Percentiles rank a stretch among this genome's conserved stretches.
These are phyloP conservation scores for Hymenoscyphus scutula DNA, from an alignment of 2,329 filamentous ascomycete species.

Conservation along the genomic window DNA sequence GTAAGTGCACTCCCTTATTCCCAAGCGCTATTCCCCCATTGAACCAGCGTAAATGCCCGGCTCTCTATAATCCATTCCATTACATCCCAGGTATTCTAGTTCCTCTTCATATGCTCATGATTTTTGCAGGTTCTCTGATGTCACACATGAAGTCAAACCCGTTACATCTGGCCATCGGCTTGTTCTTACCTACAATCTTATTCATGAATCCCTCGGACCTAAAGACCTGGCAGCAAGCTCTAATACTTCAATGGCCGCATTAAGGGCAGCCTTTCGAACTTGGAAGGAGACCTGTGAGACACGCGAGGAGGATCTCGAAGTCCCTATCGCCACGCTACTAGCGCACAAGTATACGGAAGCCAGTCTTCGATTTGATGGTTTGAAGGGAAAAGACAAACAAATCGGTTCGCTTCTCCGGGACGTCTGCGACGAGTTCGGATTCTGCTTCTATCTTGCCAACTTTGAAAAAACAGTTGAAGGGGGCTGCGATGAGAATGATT, in stretches of 20 bases:
- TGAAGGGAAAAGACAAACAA: constrained; percentile 19
- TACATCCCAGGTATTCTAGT: too few species aligned
- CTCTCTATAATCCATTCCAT: too few species aligned
- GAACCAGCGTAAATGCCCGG: too few species aligned
- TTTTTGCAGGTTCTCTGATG: too few species aligned
- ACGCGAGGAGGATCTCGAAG: neutral
- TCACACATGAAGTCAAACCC: constrained; percentile 49
- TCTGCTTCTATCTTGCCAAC: constrained; percentile 22
- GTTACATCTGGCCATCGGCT: constrained; percentile 48
- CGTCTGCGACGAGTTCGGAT: constrained; percentile 14
- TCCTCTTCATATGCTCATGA: too few species aligned
- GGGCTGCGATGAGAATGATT: constrained; percentile 15
- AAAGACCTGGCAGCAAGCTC: constrained; percentile 14
- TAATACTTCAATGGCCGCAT: constrained; percentile 4
- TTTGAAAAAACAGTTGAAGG: constrained; percentile 17
- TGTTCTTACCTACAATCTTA: constrained; percentile 53
- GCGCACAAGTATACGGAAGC: constrained; percentile 21
- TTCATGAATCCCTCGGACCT: constrained; percentile 29
- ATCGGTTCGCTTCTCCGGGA: constrained; percentile 14
- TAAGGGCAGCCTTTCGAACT: constrained; percentile 11
- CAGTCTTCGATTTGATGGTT: constrained; percentile 14
- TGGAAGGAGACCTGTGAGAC: constrained; percentile 16
- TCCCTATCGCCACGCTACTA: constrained; percentile 9
- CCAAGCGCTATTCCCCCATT: too few species aligned
- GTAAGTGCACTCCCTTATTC: too few species aligned